Evolutionary conservation across 2,329 filamentous ascomycete genomes (phyloP).

Genomic region (Diatrype stigma): DNA sequence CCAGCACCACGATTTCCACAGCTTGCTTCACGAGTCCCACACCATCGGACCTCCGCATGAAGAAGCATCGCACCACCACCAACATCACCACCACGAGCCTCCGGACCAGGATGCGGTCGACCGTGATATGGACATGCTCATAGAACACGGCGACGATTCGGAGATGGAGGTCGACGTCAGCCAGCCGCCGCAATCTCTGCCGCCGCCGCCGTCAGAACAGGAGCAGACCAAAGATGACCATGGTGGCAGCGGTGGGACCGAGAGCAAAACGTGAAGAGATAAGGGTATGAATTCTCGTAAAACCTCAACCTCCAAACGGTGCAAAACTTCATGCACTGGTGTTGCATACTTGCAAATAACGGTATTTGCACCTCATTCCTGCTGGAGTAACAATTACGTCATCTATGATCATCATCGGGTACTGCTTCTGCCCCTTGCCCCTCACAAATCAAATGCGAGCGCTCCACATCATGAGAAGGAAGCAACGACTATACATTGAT

Average conservation of each 20-base stretch:
- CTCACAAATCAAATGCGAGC: neutral
- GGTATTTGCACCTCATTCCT: neutral
- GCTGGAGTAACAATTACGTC: neutral
- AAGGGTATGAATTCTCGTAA: no score
- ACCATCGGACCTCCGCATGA: neutral
- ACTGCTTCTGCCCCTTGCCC: neutral
- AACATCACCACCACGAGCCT: constrained; percentile 9
- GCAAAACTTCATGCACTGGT: no score
- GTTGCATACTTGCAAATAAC: no score
- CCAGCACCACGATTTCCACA: constrained; percentile 28
- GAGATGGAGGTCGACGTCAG: constrained; percentile 20
- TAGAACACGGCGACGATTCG: constrained; percentile 20
- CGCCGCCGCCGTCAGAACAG: no score
- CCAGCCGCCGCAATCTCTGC: constrained; percentile 4
- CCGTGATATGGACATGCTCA: constrained; percentile 27
- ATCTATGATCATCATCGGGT: neutral
- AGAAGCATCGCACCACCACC: constrained; percentile 2
- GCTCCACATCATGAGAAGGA: neutral
- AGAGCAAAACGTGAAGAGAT: neutral
- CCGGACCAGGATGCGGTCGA: constrained; percentile 20
- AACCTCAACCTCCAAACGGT: no score
- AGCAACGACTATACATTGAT: neutral
- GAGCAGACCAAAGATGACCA: constrained; percentile 1
- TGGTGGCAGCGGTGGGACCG: neutral
- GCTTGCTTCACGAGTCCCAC: constrained; percentile 28